A percentile compares a stretch with the other conserved stretches of the same genome.
phyloP scores from a whole-genome alignment of 352 stramenopile genomes.

The Aphanomyces cochlioides region DNA sequence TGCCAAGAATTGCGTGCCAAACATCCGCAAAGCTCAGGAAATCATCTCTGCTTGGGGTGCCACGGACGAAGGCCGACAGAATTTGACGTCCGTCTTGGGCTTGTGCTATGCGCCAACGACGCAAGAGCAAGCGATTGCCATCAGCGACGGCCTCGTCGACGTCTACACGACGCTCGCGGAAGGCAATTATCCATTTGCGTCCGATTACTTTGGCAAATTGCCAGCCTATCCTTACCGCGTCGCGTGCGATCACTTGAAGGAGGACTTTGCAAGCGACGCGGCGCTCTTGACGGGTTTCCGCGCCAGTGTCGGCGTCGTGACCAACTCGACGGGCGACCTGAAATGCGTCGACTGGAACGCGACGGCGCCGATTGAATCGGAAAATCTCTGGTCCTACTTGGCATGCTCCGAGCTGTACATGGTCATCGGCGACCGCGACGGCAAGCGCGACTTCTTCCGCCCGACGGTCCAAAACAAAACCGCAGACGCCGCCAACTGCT shows the following conservation, averaged over 20 bases:
- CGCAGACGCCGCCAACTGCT: slow-evolving; percentile 58
- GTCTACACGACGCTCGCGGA: slow-evolving; percentile 92
- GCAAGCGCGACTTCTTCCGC: slow-evolving; percentile 87
- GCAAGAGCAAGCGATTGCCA: slow-evolving; percentile 41
- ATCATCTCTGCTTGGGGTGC: slow-evolving; percentile 48
- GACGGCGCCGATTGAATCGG: slow-evolving; percentile 42
- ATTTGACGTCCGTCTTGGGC: slow-evolving; percentile 43
- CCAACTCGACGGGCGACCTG: slow-evolving; percentile 62
- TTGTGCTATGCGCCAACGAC: slow-evolving; percentile 52
- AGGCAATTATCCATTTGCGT: slow-evolving; percentile 95
- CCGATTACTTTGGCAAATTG: slow-evolving; percentile 91
- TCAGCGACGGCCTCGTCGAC: slow-evolving; percentile 64
- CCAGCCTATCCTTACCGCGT: slow-evolving; percentile 87
- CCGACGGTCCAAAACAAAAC: slow-evolving; percentile 58
- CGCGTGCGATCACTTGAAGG: slow-evolving; percentile 70
- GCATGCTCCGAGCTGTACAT: slow-evolving; percentile 79
- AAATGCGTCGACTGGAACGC: slow-evolving; percentile 60
- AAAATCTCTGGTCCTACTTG: slow-evolving; percentile 75
- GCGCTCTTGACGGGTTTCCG: slow-evolving; percentile 53
- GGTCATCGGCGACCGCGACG: slow-evolving; percentile 53
- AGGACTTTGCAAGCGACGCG: slow-evolving; percentile 37
- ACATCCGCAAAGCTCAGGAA: slow-evolving; percentile 65
- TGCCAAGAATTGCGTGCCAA: slow-evolving; percentile 61
- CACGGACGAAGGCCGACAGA: slow-evolving; percentile 46
- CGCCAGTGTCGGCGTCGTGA: slow-evolving; percentile 62